Evolutionary conservation across 2,329 filamentous ascomycete genomes (phyloP), one percentile per base, ranked within the genome.

Genomic region (Sporothrix brunneoviolacea): DNA sequence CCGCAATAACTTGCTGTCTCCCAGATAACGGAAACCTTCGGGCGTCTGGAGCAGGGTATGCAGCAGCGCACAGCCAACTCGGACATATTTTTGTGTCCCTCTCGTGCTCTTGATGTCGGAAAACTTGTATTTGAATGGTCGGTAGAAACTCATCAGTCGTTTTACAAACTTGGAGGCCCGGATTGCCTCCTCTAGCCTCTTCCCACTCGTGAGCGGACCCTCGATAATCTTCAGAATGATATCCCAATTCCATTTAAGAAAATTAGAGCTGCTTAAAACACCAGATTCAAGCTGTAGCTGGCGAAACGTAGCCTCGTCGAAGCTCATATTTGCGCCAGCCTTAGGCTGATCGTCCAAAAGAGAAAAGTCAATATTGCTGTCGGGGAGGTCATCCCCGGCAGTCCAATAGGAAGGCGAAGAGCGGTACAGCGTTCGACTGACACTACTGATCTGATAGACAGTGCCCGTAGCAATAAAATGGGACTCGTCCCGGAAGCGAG

Each of bases 131-230:
- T 98, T 98, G 71, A 98, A 98, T 1, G 93, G 93, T 10, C 93
- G 80, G 64, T 95, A 95, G 64, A 98, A 98, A 53, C 90, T 93
- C 65, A 96, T 83, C 52, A 98, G 76, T 9, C 94, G 79, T 70
- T 97, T 96, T 60, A 97, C 85, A 62, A 97, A 98, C 64, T 97
- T 97, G 3, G 91, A 95, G 1, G 86, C 90, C 64, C 90, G 91
- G 63, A 95, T 87, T 0, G 91, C 91, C 67, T 98, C 93, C 59
- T 96, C 91, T 4, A 98, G 75, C 10, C 93, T 80, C 66, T 95
- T 96, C 1, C 91, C 85, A 57, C 90, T 95, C 21, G 90, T 85
- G 19, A 98, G 70, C 1, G 94, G 93, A 0, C 93, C 94, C 63
- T 97, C 91, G 32, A 98, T 91, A 47, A 97, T 83, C 59, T 84